Evolutionary conservation across 2,329 filamentous ascomycete species (phyloP).

Genomic region (Allantophomopsis cytisporea): DNA sequence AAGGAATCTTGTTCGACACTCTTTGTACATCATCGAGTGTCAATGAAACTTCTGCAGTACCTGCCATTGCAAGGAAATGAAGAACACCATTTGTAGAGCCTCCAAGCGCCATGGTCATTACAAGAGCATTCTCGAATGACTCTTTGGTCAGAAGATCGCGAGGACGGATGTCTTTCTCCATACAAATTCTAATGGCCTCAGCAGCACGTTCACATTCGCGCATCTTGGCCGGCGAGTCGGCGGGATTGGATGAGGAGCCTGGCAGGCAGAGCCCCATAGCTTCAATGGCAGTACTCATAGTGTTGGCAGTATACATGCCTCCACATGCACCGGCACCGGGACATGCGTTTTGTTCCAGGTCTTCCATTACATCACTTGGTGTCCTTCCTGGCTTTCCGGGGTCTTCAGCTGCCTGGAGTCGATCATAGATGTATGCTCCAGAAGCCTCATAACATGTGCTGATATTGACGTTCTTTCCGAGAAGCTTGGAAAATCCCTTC

Average conservation of each 20-base stretch:
- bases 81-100: conserved; percentile 60
- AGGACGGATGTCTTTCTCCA: conserved; percentile 57
- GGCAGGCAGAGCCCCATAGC: conserved; percentile 57
- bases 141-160: conserved; percentile 54
- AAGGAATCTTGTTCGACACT: conserved; percentile 56
- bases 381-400: conserved; percentile 49
- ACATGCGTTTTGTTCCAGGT: conserved; percentile 58
- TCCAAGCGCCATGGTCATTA: conserved; percentile 61
- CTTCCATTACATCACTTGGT: conserved; percentile 67
- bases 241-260: conserved; percentile 56
- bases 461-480: conserved; percentile 75
- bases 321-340: conserved; percentile 57
- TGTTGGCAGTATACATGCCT: conserved; percentile 70
- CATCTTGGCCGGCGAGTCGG: conserved; percentile 55
- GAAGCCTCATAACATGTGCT: conserved; percentile 79
- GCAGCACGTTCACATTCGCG: conserved; percentile 57
- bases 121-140: conserved; percentile 58
- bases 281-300: conserved; percentile 62
- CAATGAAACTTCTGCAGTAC: conserved; percentile 50
- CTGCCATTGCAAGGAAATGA: conserved; percentile 60
- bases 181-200: conserved; percentile 52
- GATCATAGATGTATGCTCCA: conserved; percentile 69
- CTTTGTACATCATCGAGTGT: conserved; percentile 57
- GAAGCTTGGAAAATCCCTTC: conserved; percentile 67
- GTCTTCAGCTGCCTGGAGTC: conserved; percentile 54